Conservation (phyloP, 2,329 filamentous ascomycete genomes). For the Apiospora sp. region DNA sequence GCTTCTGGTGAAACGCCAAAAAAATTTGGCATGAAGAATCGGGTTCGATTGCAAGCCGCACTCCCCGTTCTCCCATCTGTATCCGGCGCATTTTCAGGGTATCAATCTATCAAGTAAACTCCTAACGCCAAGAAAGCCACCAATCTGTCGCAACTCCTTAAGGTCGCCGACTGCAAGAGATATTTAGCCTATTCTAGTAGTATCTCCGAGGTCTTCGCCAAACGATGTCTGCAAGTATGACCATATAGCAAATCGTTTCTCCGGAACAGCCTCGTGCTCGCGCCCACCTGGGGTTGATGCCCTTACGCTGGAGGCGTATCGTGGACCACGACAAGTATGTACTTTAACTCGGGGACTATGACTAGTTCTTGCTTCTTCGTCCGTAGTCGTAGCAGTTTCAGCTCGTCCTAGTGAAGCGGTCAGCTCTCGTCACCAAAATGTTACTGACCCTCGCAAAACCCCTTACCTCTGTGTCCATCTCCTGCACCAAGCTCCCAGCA, state of each 20-base stretch:
- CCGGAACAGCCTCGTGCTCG: not conserved
- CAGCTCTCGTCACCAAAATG: constrained; percentile 22
- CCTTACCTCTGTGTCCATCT: constrained; percentile 73
- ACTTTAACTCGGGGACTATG: constrained; percentile 82
- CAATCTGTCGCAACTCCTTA: not conserved
- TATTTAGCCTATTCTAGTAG: not conserved
- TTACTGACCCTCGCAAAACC: not conserved
- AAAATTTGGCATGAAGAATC: not conserved
- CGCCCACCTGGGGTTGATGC: not conserved
- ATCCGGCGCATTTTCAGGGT: constrained; percentile 14
- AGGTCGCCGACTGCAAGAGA: constrained; percentile 6
- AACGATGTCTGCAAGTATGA: not conserved
- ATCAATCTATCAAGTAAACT: constrained; percentile 25
- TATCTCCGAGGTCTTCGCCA: not conserved
- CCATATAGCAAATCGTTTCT: not conserved
- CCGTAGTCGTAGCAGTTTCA: constrained; percentile 77
- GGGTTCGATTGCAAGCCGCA: constrained; percentile 4
- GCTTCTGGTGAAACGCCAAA: not conserved
- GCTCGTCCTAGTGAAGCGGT: constrained; percentile 65
- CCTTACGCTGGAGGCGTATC: constrained; percentile 75
- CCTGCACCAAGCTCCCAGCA: constrained; percentile 74
- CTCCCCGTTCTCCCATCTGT: not conserved
- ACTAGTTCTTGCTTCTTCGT: constrained; percentile 89
- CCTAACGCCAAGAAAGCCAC: constrained; percentile 25
- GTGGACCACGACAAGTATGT: constrained; percentile 80